phyloP scores from a whole-genome alignment of 2,329 filamentous ascomycete genomes.

The Furcasterigmium furcatum region DNA sequence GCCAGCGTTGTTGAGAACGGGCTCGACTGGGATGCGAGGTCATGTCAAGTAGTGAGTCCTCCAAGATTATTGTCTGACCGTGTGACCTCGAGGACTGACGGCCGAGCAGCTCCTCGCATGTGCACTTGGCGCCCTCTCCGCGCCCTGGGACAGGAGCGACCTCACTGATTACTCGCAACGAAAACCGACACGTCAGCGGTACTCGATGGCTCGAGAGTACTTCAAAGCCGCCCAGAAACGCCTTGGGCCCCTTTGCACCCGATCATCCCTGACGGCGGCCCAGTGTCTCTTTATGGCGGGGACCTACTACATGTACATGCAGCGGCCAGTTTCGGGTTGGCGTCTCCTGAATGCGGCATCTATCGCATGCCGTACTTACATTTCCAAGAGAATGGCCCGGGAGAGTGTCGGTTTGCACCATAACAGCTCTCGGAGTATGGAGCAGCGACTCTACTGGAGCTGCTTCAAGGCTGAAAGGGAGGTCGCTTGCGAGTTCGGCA shows the following conservation, averaged over 20 bases:
- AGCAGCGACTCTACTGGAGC: constrained; percentile 29
- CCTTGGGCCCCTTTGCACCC: constrained; percentile 8
- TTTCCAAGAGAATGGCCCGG: constrained; percentile 5
- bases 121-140: constrained; percentile 19
- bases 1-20: constrained; percentile 16
- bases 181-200: background rate
- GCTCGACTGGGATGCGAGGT: constrained; percentile 9
- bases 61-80: background rate
- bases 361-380: constrained; percentile 4
- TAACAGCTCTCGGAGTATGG: constrained; percentile 13
- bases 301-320: constrained; percentile 11
- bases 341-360: constrained; percentile 8
- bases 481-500: constrained; percentile 6
- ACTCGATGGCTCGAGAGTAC: constrained; percentile 5
- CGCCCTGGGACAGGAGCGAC: background rate
- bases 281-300: constrained; percentile 12
- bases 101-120: constrained; percentile 22
- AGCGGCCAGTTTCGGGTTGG: constrained; percentile 11
- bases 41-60: constrained; percentile 4
- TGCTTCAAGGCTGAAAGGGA: constrained; percentile 25
- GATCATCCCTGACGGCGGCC: constrained; percentile 8
- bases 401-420: background rate
- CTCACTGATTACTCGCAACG: too few relatives aligned
- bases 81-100: background rate
- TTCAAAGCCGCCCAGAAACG: constrained; percentile 7